phyloP scores from a whole-genome alignment of 2,329 filamentous ascomycete genomes.

The Phialophora chinensis region DNA sequence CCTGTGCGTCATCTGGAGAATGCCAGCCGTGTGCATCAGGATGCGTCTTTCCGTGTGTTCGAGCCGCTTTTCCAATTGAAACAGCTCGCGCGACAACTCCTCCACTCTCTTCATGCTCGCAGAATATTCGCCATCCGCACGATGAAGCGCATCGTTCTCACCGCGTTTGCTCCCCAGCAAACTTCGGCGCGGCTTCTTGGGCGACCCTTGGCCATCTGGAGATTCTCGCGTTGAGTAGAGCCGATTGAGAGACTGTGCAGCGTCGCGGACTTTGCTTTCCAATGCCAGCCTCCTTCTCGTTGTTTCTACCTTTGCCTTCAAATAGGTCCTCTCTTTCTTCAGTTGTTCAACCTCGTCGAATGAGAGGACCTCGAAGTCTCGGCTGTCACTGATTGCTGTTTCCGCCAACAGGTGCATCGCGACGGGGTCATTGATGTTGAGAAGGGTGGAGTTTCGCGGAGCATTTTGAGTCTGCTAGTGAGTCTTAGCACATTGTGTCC shows the following conservation, averaged over 20 bases:
- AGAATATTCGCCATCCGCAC: conserved; percentile 75
- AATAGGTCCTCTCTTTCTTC: conserved; percentile 80
- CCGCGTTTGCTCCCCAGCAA: conserved; percentile 54
- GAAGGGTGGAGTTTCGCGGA: conserved; percentile 31
- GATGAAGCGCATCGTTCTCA: conserved; percentile 47
- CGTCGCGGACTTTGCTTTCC: conserved; percentile 93
- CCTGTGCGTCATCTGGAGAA: conserved; percentile 88
- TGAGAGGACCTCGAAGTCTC: conserved; percentile 80
- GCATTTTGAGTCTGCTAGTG: conserved; percentile 20
- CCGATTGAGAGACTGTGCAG: conserved; percentile 82
- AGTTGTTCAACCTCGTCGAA: conserved; percentile 89
- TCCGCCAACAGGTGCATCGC: conserved; percentile 91
- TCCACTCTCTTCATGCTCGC: conserved; percentile 82
- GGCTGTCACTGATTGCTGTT: conserved; percentile 88
- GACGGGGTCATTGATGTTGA: conserved; percentile 63
- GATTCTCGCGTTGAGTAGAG: conserved; percentile 69
- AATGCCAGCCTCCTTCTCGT: conserved; percentile 82
- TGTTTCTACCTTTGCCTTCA: conserved; percentile 79
- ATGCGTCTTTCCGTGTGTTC: conserved; percentile 77
- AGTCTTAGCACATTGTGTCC: conserved; percentile 10
- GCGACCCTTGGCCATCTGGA: conserved; percentile 49
- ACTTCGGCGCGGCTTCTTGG: conserved; percentile 58
- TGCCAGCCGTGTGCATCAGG: conserved; percentile 88
- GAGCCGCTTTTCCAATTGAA: conserved; percentile 75
- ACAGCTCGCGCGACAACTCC: conserved; percentile 79